Evolutionary conservation across 441 rosid species (phyloP), one percentile per base, ranked within the genome.

Genomic region (Populus hybrid): DNA sequence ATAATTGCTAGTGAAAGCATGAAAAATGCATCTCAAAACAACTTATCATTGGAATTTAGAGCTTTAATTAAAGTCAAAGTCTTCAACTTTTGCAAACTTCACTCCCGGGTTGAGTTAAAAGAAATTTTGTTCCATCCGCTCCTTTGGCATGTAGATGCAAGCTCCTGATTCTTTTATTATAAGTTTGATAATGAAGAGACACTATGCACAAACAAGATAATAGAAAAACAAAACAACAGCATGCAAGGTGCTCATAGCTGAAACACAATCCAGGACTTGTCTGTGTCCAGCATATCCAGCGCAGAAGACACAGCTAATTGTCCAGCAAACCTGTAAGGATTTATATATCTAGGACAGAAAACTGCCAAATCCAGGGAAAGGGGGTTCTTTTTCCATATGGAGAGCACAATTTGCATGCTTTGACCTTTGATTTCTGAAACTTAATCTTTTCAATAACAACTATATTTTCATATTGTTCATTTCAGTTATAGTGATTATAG

Each of bases 31-130:
- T 18, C 71, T 67, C 38, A 10, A 67, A 30, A 34, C 34, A 75
- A 69, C n/a, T n/a, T 34, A 34, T 66, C 65, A 69, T 40, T 35
- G 12, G 36, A 36, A 69, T 14, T 16, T 69, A 34, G 61, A 35
- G 35, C 24, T 59, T 76, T 18, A 16, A 30, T 68, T 76, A 6
- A 57, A 69, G 69, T 69, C 35, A 9, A 57, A 69, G 69, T 69
- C 35, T 32, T 30, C 5, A 14, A 34, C 61, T 16, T 2, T 50
- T 53, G 61, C n/a, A 1, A 53, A 53, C 61, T 1, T 53, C 61
- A 16, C 18, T 6, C 61, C 61, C 2, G 34, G 53, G 73, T 36
- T 18, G n/a, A 69, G 38, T 75, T 21, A 67, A 12, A 6, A 69
- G 38, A 18, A 26, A 34, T 69, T 35, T 75, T 57, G 30, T 53